These are phyloP conservation scores for Hymenoscyphus fructigenus DNA, from an alignment of 2,329 filamentous ascomycete species.

Conservation along the genomic window DNA sequence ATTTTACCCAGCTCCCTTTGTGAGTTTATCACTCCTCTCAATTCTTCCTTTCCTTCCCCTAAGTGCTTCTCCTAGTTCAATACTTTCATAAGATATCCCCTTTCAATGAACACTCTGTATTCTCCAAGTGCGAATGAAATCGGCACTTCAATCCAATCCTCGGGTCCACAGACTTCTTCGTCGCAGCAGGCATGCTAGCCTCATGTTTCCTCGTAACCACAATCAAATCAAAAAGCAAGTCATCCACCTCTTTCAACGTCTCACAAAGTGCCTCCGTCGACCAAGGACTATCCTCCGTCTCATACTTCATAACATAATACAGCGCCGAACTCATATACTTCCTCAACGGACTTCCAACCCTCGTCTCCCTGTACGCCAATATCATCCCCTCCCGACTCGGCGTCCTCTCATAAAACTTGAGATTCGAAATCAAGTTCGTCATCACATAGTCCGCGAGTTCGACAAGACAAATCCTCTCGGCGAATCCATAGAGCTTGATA, in stretches of 20 bases:
- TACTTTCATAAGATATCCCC: conserved; percentile 11
- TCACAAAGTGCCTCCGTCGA: conserved; percentile 6
- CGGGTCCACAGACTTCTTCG: conserved; percentile 8
- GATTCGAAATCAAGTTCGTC: conserved; percentile 13
- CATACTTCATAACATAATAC: conserved; percentile 13
- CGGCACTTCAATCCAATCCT: conserved; percentile 11
- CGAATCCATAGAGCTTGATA: conserved; percentile 14
- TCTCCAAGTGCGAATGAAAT: conserved; percentile 9
- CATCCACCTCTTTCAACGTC: conserved; percentile 7
- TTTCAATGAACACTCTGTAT: conserved; percentile 1
- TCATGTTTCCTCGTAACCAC: conserved; percentile 10
- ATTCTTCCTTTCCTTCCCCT: not conserved
- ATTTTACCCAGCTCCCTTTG: not conserved
- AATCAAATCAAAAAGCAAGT: conserved; percentile 10
- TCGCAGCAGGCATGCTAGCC: not conserved
- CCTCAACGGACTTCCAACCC: conserved; percentile 7
- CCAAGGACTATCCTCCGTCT: conserved; percentile 9
- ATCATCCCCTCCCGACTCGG: conserved; percentile 9
- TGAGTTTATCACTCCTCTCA: not conserved
- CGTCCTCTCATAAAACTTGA: conserved; percentile 8
- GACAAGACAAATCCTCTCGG: conserved; percentile 7
- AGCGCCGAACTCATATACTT: conserved; percentile 10
- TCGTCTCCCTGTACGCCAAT: conserved; percentile 10
- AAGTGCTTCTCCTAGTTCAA: not conserved
- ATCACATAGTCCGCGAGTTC: conserved; percentile 14